Base-by-base conservation (phyloP, 2,329 filamentous ascomycete species). In the Sarocladium brachiariae region DNA sequence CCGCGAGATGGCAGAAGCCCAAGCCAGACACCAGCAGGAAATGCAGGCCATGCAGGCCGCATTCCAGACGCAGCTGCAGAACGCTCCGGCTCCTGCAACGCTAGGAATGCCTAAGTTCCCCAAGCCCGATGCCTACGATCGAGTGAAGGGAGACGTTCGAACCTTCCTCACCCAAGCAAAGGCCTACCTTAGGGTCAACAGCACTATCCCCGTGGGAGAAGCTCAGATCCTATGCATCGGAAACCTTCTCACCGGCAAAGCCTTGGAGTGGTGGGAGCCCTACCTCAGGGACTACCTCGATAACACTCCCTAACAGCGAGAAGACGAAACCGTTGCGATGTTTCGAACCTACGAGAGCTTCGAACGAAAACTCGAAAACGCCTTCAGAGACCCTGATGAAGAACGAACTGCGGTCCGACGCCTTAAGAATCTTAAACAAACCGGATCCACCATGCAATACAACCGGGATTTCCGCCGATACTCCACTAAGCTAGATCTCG, bases 241-340 rank as follows among this genome's bases (percentile, higher is more conserved):
- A 9, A 39, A 21, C 35, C 35, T 39, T 9, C 35, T 39, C 18
- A 39, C 35, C 18, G 18, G 18, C n/a, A n/a, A n/a, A n/a, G n/a
- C n/a, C n/a, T n/a, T n/a, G n/a, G n/a, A n/a, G n/a, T n/a, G n/a
- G n/a, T n/a, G n/a, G n/a, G n/a, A n/a, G n/a, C n/a, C n/a, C n/a
- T n/a, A n/a, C n/a, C n/a, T n/a, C n/a, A n/a, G 35, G 18, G 35
- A 39, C 35, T 39, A 39, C 35, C 35, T 39, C 35, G 14, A 39
- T 39, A 39, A 16, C 9, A 39, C n/a, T 16, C 14, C 14, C 35
- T n/a, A n/a, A 9, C 18, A 39, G 8, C 35, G 18, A 9, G 18
- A 39, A 16, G 18, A 39, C 9, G 35, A 39, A 8, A 39, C 35
- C 7, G 18, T 16, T 16, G 14, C 14, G 8, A 21, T 39, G 14